phyloP scores from a whole-genome alignment of 139 green algal species.

The Chlorella sp. region DNA sequence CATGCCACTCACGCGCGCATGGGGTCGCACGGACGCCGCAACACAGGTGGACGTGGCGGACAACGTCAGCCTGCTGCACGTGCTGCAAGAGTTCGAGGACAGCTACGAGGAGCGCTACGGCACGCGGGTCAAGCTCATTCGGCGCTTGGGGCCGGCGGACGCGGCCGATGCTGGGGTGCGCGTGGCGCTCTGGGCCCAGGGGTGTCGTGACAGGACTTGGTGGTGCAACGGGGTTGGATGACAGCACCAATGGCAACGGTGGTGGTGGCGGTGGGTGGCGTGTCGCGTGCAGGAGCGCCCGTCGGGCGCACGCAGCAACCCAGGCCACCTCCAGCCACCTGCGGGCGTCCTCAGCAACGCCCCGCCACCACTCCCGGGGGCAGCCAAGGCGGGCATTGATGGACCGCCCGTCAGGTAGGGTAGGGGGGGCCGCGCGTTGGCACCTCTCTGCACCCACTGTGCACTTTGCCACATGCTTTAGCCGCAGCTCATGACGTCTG shows the following conservation, averaged over 20 bases:
- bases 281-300: background rate
- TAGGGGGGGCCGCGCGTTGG: too few relatives aligned
- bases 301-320: too few relatives aligned
- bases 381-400: background rate
- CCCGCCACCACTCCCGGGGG: background rate
- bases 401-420: slow-evolving; percentile 4
- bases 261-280: background rate
- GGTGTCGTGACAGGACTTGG: too few relatives aligned
- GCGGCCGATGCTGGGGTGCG: too few relatives aligned
- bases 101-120: slow-evolving; percentile 53
- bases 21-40: background rate
- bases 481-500: background rate
- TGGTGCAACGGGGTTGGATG: background rate
- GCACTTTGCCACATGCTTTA: background rate
- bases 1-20: background rate
- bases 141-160: slow-evolving; percentile 9
- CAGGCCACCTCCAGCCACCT: background rate
- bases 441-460: background rate
- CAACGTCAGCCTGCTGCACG: slow-evolving; percentile 51
- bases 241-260: background rate
- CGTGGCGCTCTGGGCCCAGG: too few relatives aligned
- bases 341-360: slow-evolving; percentile 4
- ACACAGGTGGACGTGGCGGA: slow-evolving; percentile 56
- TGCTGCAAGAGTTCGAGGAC: slow-evolving; percentile 63
- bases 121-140: slow-evolving; percentile 48